Percentiles rank a stretch among this genome's conserved stretches.
Conservation (phyloP, 495 filamentous ascomycete species). For the Penicillium cataractarum region DNA sequence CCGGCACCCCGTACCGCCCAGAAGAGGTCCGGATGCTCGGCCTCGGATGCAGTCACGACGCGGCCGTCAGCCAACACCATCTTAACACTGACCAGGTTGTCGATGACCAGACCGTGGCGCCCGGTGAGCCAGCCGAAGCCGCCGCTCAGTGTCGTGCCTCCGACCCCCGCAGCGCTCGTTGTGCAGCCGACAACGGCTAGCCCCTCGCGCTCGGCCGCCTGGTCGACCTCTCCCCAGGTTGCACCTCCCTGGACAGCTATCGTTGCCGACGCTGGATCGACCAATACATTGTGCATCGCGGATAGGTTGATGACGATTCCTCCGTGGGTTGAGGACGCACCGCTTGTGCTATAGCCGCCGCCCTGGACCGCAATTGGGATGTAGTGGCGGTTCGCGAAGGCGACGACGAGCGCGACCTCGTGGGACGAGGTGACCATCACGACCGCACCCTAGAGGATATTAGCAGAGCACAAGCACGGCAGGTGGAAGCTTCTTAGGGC, state of each 20-base stretch:
- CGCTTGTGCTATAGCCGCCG: constrained; percentile 22
- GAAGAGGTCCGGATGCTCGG: constrained; percentile 41
- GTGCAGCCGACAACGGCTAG: constrained; percentile 57
- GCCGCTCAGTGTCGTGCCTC: constrained; percentile 54
- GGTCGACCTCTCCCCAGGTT: constrained; percentile 56
- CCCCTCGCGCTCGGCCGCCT: constrained; percentile 40
- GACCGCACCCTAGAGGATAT: constrained; percentile 24
- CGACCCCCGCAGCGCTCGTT: constrained; percentile 21
- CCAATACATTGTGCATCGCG: constrained; percentile 44
- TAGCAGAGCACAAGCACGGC: no score
- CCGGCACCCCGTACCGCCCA: constrained; percentile 50
- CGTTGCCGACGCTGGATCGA: constrained; percentile 42
- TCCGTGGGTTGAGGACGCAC: constrained; percentile 19
- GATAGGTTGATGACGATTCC: constrained; percentile 55
- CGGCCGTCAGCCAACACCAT: constrained; percentile 54
- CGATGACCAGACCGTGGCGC: constrained; percentile 48
- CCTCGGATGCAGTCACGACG: constrained; percentile 32
- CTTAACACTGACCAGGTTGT: constrained; percentile 47
- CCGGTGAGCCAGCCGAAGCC: constrained; percentile 54
- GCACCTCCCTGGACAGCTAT: constrained; percentile 52
- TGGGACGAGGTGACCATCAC: constrained; percentile 21
- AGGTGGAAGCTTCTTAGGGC: neutral
- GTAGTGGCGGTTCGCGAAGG: constrained; percentile 19
- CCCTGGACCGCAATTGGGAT: constrained; percentile 24
- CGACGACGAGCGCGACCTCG: constrained; percentile 21